Conservation (phyloP, 2,329 filamentous ascomycete species). For the Huntiella moniliformis region DNA sequence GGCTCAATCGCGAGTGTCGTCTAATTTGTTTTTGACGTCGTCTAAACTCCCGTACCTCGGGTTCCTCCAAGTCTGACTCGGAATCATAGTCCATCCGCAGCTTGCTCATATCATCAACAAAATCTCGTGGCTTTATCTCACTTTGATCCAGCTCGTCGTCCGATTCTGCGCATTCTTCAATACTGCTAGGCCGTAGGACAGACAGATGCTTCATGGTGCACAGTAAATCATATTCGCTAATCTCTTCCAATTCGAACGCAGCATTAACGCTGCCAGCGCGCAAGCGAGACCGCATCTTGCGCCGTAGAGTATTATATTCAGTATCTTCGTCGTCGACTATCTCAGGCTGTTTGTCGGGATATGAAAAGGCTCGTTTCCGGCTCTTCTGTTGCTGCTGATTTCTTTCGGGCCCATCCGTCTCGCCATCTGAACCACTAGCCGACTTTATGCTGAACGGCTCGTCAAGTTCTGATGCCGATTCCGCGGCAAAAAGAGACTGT, state of each 20-base stretch:
- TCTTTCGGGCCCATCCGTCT: too few species aligned
- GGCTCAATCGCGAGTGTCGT: slow-evolving; percentile 28
- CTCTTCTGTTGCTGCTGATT: too few species aligned
- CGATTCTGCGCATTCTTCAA: slow-evolving; percentile 23
- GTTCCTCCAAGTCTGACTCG: slow-evolving; percentile 29
- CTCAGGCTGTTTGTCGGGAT: too few species aligned
- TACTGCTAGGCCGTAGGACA: slow-evolving; percentile 1
- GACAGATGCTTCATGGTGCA: neutral
- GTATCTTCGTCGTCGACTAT: too few species aligned
- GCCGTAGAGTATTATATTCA: too few species aligned
- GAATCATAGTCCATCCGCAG: slow-evolving; percentile 20
- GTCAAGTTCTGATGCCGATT: slow-evolving; percentile 8
- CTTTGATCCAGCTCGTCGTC: slow-evolving; percentile 18
- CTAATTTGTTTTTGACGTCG: slow-evolving; percentile 23
- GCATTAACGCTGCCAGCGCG: neutral
- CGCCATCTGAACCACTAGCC: neutral
- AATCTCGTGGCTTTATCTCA: neutral
- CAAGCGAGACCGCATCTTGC: too few species aligned
- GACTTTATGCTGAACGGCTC: slow-evolving; percentile 4
- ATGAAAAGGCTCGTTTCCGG: too few species aligned
- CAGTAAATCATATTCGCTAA: slow-evolving; percentile 22
- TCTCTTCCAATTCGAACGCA: slow-evolving; percentile 25
- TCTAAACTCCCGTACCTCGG: slow-evolving; percentile 29
- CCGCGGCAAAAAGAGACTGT: slow-evolving; percentile 1
- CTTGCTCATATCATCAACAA: slow-evolving; percentile 15